Evolutionary conservation across 306 rosid genomes (phyloP).

Genomic region (Ormosia emarginata): DNA sequence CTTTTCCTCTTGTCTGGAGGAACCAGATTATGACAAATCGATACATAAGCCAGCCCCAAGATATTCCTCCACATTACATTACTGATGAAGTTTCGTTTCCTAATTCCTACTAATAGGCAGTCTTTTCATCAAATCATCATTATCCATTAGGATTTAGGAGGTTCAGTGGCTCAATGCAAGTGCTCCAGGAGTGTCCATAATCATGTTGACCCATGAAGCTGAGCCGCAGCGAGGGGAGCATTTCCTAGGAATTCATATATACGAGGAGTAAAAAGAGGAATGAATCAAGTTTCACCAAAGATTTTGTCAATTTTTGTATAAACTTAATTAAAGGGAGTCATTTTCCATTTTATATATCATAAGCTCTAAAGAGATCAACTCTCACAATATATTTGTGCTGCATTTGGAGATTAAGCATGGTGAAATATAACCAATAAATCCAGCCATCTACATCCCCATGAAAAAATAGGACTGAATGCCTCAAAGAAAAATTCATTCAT

Average conservation of each 20-base stretch:
- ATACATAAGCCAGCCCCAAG: slow-evolving; percentile 80
- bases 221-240: slow-evolving; percentile 98
- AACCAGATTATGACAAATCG: slow-evolving; percentile 82
- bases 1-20: slow-evolving; percentile 88
- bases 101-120: slow-evolving; percentile 91
- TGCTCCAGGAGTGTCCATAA: slow-evolving; percentile 98
- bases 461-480: neutral
- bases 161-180: slow-evolving; percentile 97
- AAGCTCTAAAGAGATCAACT: neutral
- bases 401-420: slow-evolving; percentile 16
- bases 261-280: neutral
- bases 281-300: neutral
- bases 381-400: slow-evolving; percentile 1
- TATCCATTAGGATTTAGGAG: too few species aligned
- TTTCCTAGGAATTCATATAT: slow-evolving; percentile 51
- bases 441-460: neutral
- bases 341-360: neutral
- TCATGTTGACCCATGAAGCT: slow-evolving; percentile 99
- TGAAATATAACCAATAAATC: neutral
- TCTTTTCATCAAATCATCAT: slow-evolving; percentile 83
- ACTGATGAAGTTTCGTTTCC: slow-evolving; percentile 89
- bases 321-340: neutral
- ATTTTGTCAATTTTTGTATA: neutral
- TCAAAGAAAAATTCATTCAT: neutral
- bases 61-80: slow-evolving; percentile 99